Evolutionary conservation across 371 early-diverging fungal genomes (phyloP), one percentile per base, ranked within the genome.

Genomic region (Saksenaea vasiformis): DNA sequence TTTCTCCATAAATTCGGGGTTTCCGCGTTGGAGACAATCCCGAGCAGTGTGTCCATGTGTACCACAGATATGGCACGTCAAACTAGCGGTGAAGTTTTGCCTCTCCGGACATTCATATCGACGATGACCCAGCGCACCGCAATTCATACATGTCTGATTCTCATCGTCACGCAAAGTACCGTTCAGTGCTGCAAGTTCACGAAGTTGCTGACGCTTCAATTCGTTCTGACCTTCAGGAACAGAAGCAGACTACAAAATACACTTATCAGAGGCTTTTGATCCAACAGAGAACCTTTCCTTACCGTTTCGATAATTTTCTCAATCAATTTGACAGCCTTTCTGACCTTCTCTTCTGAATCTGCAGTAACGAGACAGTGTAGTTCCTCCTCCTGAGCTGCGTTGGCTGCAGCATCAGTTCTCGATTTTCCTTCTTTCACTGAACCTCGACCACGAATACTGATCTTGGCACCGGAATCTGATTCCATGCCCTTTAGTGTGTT

Each of bases 351-450:
- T 70, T 94, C 93, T 8, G 90, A 76, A 70, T 96, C 97, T 2
- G 93, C 97, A 19, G 91, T 90, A 14, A 98, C 87, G 22, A 94
- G 78, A 77, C 95, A 94, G 76, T 98, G 99, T 65, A 96, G 76
- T 56, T 97, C 97, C 68, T 97, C 97, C 69, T 96, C 97, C 62
- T 92, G 93, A 22, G 93, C 94, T 1, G 92, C 86, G 31, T 80
- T 85, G 3, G 83, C 72, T 1, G 86, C 83, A 47, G 85, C 87
- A 61, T 92, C 92, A 24, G 76, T 76, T 56, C 86, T 71, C 28
- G 87, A 80, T 72, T 94, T 95, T n/a, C 98, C 97, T 71, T 97
- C 98, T 77, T 98, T 98, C 53, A 96, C 93, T 13, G 96, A 95
- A 15, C 99, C 99, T 62, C 90, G 87, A 54, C 98, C 98, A 66